Evolutionary conservation across 306 rosid genomes (phyloP).

Genomic region (Gynostemma pentaphyllum): DNA sequence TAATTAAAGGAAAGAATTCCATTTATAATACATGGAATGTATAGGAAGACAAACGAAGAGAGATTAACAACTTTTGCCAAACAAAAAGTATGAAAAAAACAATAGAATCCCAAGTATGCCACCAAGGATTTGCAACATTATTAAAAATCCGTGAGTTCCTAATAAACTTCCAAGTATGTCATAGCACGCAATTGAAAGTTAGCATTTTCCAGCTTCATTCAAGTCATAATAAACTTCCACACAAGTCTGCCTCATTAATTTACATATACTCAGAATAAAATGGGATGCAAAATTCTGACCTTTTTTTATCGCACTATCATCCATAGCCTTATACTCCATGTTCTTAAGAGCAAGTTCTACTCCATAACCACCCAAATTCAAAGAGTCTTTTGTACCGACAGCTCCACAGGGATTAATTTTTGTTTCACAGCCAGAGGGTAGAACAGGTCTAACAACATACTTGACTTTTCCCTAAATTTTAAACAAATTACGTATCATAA

Average conservation of each 20-base stretch:
- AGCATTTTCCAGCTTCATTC: background rate
- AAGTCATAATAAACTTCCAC: background rate
- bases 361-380: slow-evolving; percentile 96
- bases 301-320: slow-evolving; percentile 73
- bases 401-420: slow-evolving; percentile 59
- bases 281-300: slow-evolving; percentile 33
- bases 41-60: too few relatives aligned
- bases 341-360: slow-evolving; percentile 96
- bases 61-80: too few relatives aligned
- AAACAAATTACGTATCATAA: slow-evolving; percentile 17
- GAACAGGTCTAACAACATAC: slow-evolving; percentile 65
- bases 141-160: too few relatives aligned
- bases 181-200: background rate
- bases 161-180: background rate
- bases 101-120: too few relatives aligned
- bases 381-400: slow-evolving; percentile 59
- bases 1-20: too few relatives aligned
- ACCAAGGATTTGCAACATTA: too few relatives aligned
- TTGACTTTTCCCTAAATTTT: slow-evolving; percentile 65
- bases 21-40: too few relatives aligned
- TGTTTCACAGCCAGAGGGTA: slow-evolving; percentile 75
- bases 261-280: background rate
- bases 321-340: slow-evolving; percentile 97
- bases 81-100: too few relatives aligned
- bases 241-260: background rate